A percentile compares a stretch with the other conserved stretches of the same genome.
Conservation (phyloP, 1,284 basidiomycete species). For the Cutaneotrichosporon cavernicola region DNA sequence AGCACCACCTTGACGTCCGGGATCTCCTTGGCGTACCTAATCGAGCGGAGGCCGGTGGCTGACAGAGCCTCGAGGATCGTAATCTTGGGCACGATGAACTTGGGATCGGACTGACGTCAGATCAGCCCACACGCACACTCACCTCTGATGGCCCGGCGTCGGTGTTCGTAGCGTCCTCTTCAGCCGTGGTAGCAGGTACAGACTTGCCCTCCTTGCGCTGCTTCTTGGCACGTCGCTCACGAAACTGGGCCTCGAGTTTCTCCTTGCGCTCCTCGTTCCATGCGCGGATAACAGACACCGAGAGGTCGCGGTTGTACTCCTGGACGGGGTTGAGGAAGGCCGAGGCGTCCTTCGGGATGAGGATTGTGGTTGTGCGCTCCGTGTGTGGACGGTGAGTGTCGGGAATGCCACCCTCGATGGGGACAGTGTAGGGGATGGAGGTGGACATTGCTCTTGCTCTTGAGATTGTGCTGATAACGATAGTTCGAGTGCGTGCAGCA, state of each 20-base stretch:
- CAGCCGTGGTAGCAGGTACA: constrained; percentile 18
- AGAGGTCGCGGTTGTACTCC: constrained; percentile 95
- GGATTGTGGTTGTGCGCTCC: constrained; percentile 79
- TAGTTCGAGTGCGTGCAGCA: background rate
- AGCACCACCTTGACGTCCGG: constrained; percentile 86
- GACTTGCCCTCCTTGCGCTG: constrained; percentile 26
- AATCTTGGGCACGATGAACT: constrained; percentile 65
- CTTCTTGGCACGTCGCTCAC: constrained; percentile 34
- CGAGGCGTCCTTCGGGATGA: constrained; percentile 70
- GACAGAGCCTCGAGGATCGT: constrained; percentile 91
- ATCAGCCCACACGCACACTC: background rate
- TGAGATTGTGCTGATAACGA: background rate
- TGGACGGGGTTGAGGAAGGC: constrained; percentile 97
- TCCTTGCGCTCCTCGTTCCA: constrained; percentile 58
- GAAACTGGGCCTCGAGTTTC: constrained; percentile 60
- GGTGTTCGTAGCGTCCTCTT: constrained; percentile 17
- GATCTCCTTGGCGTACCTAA: constrained; percentile 97
- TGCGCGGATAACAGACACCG: constrained; percentile 82
- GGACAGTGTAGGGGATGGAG: constrained; percentile 38
- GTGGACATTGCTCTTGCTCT: constrained; percentile 18
- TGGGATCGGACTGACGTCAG: constrained; percentile 22
- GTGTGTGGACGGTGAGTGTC: constrained; percentile 75
- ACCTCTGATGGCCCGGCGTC: constrained; percentile 14
- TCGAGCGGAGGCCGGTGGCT: constrained; percentile 91
- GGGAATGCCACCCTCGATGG: constrained; percentile 57